Percentiles rank a stretch among this genome's conserved stretches.
Conservation (phyloP, 1,284 basidiomycete genomes). For the Cutaneotrichosporon cavernicola region DNA sequence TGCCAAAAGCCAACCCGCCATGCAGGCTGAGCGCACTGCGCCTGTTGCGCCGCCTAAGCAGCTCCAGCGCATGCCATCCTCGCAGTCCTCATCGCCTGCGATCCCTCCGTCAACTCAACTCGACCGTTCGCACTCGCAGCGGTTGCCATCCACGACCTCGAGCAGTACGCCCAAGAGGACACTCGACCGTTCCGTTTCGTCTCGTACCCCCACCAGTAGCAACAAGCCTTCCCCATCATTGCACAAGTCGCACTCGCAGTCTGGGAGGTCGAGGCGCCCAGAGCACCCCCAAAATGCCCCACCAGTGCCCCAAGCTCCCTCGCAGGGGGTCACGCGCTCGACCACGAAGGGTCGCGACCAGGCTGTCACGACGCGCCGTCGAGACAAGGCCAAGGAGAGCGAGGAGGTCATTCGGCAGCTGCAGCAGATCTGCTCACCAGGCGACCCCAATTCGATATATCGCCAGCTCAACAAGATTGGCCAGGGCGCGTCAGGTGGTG, state of each 20-base stretch:
- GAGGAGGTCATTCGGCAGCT: constrained; percentile 87
- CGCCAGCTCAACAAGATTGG: constrained; percentile 93
- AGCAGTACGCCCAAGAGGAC: constrained; percentile 32
- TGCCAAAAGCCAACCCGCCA: constrained; percentile 1
- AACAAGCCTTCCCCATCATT: constrained; percentile 34
- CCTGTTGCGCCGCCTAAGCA: constrained; percentile 10
- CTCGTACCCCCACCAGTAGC: constrained; percentile 38
- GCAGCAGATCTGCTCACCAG: constrained; percentile 93
- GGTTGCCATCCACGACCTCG: background rate
- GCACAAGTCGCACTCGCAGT: constrained; percentile 45
- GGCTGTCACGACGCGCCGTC: constrained; percentile 69
- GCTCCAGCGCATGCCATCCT: constrained; percentile 19
- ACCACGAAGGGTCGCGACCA: constrained; percentile 31
- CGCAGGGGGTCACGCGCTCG: constrained; percentile 16
- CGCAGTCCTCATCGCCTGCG: constrained; percentile 16
- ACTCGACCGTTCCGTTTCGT: constrained; percentile 55
- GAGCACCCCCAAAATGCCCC: constrained; percentile 22
- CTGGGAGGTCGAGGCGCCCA: constrained; percentile 30
- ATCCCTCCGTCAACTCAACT: background rate
- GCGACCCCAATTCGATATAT: constrained; percentile 92
- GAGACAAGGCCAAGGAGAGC: constrained; percentile 85
- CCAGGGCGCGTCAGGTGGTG: constrained; percentile 95
- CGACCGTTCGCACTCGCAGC: constrained; percentile 11
- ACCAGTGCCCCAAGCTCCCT: background rate
- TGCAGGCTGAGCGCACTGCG: constrained; percentile 25